These are phyloP conservation scores for Kockovaella imperatae DNA, from an alignment of 768 basidiomycete species.

Conservation along the genomic window DNA sequence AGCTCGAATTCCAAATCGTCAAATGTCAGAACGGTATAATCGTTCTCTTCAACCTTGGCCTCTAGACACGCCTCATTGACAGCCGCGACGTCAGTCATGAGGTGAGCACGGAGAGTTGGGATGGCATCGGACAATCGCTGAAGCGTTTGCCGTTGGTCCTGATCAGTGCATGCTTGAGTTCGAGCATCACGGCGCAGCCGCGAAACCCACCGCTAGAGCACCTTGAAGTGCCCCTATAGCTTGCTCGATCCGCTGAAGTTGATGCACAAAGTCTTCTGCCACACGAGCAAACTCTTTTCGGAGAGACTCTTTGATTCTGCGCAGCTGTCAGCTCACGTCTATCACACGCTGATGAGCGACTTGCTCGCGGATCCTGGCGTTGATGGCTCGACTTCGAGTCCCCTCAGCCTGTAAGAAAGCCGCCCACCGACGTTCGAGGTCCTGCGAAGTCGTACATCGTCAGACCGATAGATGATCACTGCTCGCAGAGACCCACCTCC, in stretches of 20 bases:
- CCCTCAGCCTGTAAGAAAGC: constrained; percentile 66
- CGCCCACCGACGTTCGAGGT: constrained; percentile 73
- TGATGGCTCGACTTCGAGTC: constrained; percentile 68
- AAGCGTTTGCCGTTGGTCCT: constrained; percentile 70
- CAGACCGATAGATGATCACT: not conserved
- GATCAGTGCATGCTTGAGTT: constrained; percentile 1
- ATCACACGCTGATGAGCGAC: no score
- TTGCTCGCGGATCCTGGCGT: constrained; percentile 79
- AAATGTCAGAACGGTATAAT: constrained; percentile 81
- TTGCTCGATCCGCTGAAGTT: constrained; percentile 35
- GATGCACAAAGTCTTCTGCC: constrained; percentile 37
- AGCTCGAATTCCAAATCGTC: constrained; percentile 88
- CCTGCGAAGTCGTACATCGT: constrained; percentile 44
- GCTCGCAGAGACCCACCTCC: constrained; percentile 46
- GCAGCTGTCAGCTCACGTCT: constrained; percentile 1
- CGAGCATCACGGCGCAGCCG: not conserved
- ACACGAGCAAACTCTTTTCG: constrained; percentile 36
- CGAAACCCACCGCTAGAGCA: constrained; percentile 26
- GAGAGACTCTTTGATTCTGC: constrained; percentile 43
- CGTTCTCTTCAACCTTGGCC: constrained; percentile 95
- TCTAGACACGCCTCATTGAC: constrained; percentile 69
- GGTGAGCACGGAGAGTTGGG: constrained; percentile 55
- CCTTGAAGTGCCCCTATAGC: constrained; percentile 34
- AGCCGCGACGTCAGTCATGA: constrained; percentile 49
- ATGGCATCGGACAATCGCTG: constrained; percentile 40